Conservation (phyloP, 2,329 filamentous ascomycete genomes). For the Juglanconis sp. region DNA sequence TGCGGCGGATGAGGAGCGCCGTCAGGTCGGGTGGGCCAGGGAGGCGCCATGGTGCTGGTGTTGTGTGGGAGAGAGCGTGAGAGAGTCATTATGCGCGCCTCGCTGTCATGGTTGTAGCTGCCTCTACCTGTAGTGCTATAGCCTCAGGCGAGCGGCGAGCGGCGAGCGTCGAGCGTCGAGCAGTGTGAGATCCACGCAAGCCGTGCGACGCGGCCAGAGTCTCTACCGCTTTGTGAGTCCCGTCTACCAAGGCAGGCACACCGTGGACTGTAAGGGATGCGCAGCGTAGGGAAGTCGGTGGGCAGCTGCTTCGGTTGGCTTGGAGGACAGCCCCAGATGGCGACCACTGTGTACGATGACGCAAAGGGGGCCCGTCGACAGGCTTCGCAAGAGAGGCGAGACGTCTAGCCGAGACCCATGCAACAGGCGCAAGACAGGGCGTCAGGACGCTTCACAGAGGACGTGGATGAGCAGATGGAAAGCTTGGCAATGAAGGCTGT, state of each 20-base stretch:
- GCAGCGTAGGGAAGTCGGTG: not conserved
- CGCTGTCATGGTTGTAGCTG: slow-evolving; percentile 14
- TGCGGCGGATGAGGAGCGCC: slow-evolving; percentile 10
- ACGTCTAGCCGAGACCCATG: not conserved
- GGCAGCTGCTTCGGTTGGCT: slow-evolving; percentile 12
- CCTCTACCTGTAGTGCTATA: not conserved
- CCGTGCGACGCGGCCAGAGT: not conserved
- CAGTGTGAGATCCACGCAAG: slow-evolving; percentile 2
- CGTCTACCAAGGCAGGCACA: not conserved
- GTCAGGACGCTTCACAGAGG: not conserved
- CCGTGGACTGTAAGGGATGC: not conserved
- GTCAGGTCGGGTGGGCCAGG: slow-evolving; percentile 12
- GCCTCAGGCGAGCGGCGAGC: too few relatives aligned
- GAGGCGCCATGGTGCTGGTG: slow-evolving; percentile 10
- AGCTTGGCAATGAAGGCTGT: not conserved
- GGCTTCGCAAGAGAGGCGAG: slow-evolving; percentile 1
- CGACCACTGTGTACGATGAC: slow-evolving; percentile 6
- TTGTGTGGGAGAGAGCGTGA: slow-evolving; percentile 11
- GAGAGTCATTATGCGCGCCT: slow-evolving; percentile 14
- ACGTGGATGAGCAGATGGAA: not conserved
- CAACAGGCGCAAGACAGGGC: not conserved
- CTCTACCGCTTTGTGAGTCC: not conserved
- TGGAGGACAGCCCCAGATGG: slow-evolving; percentile 1
- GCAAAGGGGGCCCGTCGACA: not conserved
- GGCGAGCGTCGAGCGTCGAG: not conserved